These are phyloP conservation scores for Eutypella sp. DNA, from an alignment of 2,329 filamentous ascomycete species.

Conservation along the genomic window DNA sequence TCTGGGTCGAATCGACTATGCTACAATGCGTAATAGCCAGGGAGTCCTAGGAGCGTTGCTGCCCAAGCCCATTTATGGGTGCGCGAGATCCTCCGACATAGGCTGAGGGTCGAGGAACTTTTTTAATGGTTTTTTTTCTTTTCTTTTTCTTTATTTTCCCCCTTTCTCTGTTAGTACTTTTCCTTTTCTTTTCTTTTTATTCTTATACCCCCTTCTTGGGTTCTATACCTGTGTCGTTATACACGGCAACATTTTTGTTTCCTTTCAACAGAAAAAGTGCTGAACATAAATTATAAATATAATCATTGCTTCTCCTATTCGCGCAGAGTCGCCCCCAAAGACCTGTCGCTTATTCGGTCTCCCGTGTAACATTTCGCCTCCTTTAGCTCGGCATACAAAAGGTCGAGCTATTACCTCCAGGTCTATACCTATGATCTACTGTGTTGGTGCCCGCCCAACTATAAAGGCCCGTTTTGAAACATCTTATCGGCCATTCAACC, in stretches of 20 bases:
- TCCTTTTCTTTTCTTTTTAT: not conserved
- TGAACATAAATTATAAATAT: no score
- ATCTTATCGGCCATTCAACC: constrained; percentile 19
- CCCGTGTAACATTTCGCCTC: not conserved
- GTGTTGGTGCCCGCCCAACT: constrained; percentile 6
- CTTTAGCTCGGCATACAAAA: constrained; percentile 1
- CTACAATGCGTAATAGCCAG: constrained; percentile 21
- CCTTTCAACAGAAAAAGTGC: no score
- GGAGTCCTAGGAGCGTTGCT: constrained; percentile 35
- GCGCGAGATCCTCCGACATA: constrained; percentile 31
- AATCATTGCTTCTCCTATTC: constrained; percentile 8
- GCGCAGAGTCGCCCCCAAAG: not conserved
- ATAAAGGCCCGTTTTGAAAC: constrained; percentile 16
- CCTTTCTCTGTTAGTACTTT: constrained; percentile 5
- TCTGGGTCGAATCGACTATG: constrained; percentile 18
- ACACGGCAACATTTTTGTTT: no score
- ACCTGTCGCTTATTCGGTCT: not conserved
- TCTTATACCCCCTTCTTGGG: no score
- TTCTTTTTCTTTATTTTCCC: constrained; percentile 16
- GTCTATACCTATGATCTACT: not conserved
- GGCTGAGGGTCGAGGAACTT: constrained; percentile 25
- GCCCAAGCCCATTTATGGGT: constrained; percentile 33
- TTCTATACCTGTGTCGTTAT: no score
- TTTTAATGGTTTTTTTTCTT: constrained; percentile 15
- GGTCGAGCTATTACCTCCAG: not conserved